Percentiles rank a stretch among this genome's conserved stretches.
phyloP scores from a whole-genome alignment of 2,329 filamentous ascomycete species.

The Colletotrichum salicis region DNA sequence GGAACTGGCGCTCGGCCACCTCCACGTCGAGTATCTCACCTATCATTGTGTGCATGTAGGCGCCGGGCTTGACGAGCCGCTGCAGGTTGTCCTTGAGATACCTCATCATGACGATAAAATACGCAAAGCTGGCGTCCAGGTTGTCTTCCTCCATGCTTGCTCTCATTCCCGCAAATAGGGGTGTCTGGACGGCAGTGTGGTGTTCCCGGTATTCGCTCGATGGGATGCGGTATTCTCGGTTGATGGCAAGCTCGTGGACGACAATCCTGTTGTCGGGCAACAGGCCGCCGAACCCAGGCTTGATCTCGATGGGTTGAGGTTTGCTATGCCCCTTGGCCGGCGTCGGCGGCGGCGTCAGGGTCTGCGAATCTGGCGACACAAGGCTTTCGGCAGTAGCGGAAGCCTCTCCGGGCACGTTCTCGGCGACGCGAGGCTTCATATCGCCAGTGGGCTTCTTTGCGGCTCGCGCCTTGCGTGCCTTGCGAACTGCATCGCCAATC shows the following conservation, averaged over 20 bases:
- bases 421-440: constrained; percentile 74
- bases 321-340: constrained; percentile 55
- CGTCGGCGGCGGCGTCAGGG: constrained; percentile 64
- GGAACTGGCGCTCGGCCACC: constrained; percentile 75
- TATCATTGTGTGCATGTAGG: constrained; percentile 79
- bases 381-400: constrained; percentile 51
- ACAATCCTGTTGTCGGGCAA: constrained; percentile 80
- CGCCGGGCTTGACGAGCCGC: constrained; percentile 75
- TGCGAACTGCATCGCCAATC: constrained; percentile 79
- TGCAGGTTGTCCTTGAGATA: constrained; percentile 79
- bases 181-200: constrained; percentile 59
- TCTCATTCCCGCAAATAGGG: constrained; percentile 67
- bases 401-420: constrained; percentile 52
- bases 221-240: constrained; percentile 80
- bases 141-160: constrained; percentile 74
- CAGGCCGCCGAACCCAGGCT: constrained; percentile 60
- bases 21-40: constrained; percentile 80
- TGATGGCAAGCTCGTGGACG: constrained; percentile 83
- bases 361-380: constrained; percentile 57
- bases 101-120: constrained; percentile 77
- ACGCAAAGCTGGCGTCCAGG: constrained; percentile 71
- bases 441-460: constrained; percentile 76
- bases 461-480: constrained; percentile 73
- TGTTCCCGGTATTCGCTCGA: constrained; percentile 68
- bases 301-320: constrained; percentile 48